Evolutionary conservation across 2,329 filamentous ascomycete genomes (phyloP).

Genomic region (Madurella mycetomatis): DNA sequence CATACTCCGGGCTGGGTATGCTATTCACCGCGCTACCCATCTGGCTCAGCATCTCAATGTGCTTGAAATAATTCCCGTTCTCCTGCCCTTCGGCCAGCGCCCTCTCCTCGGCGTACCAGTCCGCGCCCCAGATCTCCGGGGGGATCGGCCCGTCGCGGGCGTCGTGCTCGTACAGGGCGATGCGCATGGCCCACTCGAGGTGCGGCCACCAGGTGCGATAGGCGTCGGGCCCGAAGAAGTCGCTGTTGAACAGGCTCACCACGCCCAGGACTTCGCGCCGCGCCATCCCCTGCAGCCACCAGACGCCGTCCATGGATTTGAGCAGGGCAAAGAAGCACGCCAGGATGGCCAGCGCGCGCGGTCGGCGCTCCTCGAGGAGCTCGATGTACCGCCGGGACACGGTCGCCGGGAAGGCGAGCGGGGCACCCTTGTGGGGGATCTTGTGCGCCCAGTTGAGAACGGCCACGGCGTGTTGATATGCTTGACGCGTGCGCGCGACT

Average conservation of each 20-base stretch:
- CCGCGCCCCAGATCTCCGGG: constrained; percentile 52
- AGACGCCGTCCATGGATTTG: constrained; percentile 57
- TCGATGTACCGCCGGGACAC: constrained; percentile 59
- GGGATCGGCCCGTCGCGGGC: constrained; percentile 48
- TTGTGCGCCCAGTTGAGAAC: constrained; percentile 63
- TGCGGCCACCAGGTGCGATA: constrained; percentile 54
- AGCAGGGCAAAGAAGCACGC: constrained; percentile 64
- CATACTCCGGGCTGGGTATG: constrained; percentile 25
- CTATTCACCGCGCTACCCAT: constrained; percentile 33
- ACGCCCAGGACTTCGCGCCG: constrained; percentile 62
- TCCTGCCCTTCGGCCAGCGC: constrained; percentile 30
- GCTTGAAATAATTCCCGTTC: constrained; percentile 34
- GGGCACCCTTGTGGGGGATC: constrained; percentile 54
- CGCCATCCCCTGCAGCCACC: constrained; percentile 68
- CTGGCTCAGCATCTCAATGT: constrained; percentile 44
- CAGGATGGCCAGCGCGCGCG: constrained; percentile 59
- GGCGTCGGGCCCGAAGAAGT: constrained; percentile 40
- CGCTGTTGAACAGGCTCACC: constrained; percentile 53
- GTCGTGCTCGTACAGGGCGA: constrained; percentile 52
- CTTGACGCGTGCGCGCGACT: constrained; percentile 43
- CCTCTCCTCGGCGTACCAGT: constrained; percentile 43
- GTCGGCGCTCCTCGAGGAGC: constrained; percentile 53
- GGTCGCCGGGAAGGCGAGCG: constrained; percentile 60
- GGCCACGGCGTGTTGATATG: constrained; percentile 60
- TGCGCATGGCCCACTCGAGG: constrained; percentile 56